Percentiles rank a stretch among this genome's conserved stretches.
Evolutionary conservation across 148 eudicot genomes (phyloP).

Genomic region (Vaccinium corymbosum): DNA sequence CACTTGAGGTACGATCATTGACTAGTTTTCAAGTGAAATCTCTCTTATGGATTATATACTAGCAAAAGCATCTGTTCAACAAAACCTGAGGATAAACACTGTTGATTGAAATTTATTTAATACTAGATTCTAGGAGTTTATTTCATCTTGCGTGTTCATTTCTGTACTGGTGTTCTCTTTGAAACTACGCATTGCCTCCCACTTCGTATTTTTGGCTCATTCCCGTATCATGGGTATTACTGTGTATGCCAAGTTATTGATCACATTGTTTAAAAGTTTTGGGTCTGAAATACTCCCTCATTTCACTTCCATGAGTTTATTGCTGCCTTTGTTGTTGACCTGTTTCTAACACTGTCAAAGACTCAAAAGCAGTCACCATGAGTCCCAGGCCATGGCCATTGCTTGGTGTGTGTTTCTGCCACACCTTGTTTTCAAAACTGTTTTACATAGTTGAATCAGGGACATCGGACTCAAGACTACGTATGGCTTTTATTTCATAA

Average conservation of each 20-base stretch:
- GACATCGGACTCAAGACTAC: not conserved
- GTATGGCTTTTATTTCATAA: not conserved
- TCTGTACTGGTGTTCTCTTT: not conserved
- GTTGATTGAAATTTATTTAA: not conserved
- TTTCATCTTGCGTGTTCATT: not conserved
- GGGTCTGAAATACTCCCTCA: not conserved
- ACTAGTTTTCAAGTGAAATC: not conserved
- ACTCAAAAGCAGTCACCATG: not conserved
- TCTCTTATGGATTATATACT: not conserved
- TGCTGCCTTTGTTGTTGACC: not conserved
- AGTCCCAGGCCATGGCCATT: not conserved
- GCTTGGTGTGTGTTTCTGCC: not conserved
- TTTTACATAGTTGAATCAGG: constrained; percentile 3
- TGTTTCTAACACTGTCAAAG: not conserved
- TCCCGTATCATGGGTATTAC: not conserved
- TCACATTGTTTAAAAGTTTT: not conserved
- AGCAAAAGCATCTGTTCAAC: not conserved
- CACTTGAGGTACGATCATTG: constrained; percentile 60
- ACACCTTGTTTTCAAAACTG: not conserved
- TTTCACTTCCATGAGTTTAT: not conserved
- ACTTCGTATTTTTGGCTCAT: not conserved
- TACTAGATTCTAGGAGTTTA: not conserved
- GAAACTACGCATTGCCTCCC: not conserved
- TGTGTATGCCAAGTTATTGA: not conserved
- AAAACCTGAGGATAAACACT: not conserved